phyloP scores from a whole-genome alignment of 257 asterid genomes.

The Ilex asprella region DNA sequence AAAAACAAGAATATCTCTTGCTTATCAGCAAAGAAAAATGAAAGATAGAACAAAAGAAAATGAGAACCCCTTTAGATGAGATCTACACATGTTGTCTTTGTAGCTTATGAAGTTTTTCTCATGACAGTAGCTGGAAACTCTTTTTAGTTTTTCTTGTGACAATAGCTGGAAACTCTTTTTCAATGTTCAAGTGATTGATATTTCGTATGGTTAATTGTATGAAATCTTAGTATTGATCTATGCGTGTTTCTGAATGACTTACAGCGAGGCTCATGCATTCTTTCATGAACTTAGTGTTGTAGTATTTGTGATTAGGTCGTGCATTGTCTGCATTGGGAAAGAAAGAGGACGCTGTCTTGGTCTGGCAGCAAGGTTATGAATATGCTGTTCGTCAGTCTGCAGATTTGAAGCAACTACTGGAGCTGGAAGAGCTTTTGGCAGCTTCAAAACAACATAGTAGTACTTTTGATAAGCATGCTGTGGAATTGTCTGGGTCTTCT shows the following conservation, averaged over 20 bases:
- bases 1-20: no score
- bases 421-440: constrained; percentile 74
- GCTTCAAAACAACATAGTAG: constrained; percentile 42
- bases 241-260: neutral
- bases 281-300: constrained; percentile 22
- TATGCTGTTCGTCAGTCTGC: constrained; percentile 73
- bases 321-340: constrained; percentile 88
- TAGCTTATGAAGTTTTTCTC: neutral
- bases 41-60: neutral
- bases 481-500: constrained; percentile 38
- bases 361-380: constrained; percentile 86
- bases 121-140: neutral
- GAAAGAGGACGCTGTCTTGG: constrained; percentile 70
- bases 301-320: constrained; percentile 46
- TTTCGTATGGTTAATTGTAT: no score
- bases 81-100: neutral
- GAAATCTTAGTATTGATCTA: neutral
- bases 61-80: neutral
- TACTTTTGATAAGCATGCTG: constrained; percentile 19
- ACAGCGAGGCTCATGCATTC: neutral
- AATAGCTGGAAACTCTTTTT: no score
- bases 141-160: neutral
- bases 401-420: constrained; percentile 77
- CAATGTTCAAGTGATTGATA: no score
- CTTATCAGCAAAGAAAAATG: no score